Evolutionary conservation across 768 basidiomycete genomes (phyloP), one percentile per base, ranked within the genome.

Genomic region (Mycena crocata): DNA sequence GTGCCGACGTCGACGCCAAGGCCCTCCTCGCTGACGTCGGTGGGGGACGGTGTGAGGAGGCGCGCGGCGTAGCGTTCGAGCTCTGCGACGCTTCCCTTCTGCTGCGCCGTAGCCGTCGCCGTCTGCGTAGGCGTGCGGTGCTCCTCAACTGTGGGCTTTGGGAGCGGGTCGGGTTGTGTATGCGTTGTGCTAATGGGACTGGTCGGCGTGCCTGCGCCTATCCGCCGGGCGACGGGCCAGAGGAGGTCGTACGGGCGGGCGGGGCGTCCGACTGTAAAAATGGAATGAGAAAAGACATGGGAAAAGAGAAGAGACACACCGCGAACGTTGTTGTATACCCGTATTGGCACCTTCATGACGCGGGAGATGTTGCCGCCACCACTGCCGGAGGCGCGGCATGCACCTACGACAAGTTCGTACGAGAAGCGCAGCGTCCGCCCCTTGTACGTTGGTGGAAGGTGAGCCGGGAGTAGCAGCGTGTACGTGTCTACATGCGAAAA

Each of bases 261-360:
- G 1, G 85, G 82, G 28, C 85, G 82, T 14, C 86, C 86, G 15
- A 90, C 88, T 89, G 66, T 23, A 56, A n/a, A n/a, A n/a, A n/a
- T n/a, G n/a, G n/a, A n/a, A n/a, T n/a, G n/a, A n/a, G n/a, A 23
- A 34, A 56, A 48, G 23, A 30, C 21, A 30, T 23, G 7, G 49
- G 40, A 42, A 26, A 32, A 21, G 13, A 34, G 17, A 62, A 37
- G 10, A 31, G 17, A 75, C 89, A 54, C 70, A 95, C 96, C 88
- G 49, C 87, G 81, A 62, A 98, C 93, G 69, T 96, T 84, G 63
- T 94, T 96, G 79, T 98, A 98, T 7, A 99, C 84, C 26, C 95
- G 82, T 48, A 99, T 91, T 0, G 97, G 97, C 1, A 99, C 92
- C 55, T 92, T 93, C 91, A 97, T 94, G 3, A 96, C 87, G 35